Evolutionary conservation across 2,329 filamentous ascomycete species (phyloP).

Genomic region (Bipolaris sorokiniana): DNA sequence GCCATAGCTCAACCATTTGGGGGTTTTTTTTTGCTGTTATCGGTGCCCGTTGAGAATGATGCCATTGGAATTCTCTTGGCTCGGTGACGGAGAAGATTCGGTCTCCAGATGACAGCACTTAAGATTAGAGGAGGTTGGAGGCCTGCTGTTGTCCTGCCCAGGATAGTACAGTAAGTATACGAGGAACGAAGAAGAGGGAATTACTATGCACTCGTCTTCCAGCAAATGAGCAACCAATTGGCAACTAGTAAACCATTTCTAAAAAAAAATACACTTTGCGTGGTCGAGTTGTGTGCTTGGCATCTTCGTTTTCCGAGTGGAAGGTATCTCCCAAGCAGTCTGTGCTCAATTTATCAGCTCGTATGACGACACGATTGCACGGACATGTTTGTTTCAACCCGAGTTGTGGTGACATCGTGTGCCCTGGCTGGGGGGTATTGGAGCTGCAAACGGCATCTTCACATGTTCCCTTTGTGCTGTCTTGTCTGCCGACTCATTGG

Average conservation of each 20-base stretch:
- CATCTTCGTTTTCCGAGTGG: background rate
- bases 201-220: background rate
- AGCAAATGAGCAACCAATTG: no score
- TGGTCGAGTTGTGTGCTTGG: background rate
- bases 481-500: background rate
- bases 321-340: background rate
- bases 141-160: background rate
- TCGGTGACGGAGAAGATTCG: background rate
- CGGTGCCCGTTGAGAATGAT: background rate
- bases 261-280: background rate
- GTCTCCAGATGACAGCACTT: background rate
- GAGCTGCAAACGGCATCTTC: background rate
- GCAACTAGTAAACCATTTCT: background rate
- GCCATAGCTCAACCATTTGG: background rate
- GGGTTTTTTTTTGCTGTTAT: background rate
- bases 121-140: slow-evolving; percentile 2
- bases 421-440: background rate
- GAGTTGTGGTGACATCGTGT: background rate
- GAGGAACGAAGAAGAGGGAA: background rate
- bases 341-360: background rate
- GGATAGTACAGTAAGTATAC: background rate
- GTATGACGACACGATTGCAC: background rate
- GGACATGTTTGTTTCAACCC: background rate
- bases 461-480: background rate
- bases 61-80: background rate